Evolutionary conservation across 2,329 filamentous ascomycete genomes (phyloP).

Genomic region (Hyphodiscus sp.): DNA sequence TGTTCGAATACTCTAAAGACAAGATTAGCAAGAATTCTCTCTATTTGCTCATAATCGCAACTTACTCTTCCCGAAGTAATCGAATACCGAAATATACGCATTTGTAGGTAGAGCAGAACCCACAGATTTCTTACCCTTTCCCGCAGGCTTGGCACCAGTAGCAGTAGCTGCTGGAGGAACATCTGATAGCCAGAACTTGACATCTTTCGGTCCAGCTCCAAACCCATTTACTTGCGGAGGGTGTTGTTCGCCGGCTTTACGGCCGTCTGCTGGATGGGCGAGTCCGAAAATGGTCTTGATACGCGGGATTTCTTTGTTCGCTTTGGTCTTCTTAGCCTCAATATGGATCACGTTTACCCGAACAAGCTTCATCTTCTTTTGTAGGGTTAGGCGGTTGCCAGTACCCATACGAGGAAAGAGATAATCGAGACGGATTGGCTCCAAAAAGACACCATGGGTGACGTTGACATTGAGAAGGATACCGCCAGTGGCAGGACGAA

Average conservation of each 20-base stretch:
- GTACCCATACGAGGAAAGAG: conserved; percentile 32
- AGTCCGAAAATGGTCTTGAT: conserved; percentile 41
- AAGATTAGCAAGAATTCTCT: conserved; percentile 4
- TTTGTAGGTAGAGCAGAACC: conserved; percentile 21
- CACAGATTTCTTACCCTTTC: conserved; percentile 28
- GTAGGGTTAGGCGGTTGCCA: conserved; percentile 14
- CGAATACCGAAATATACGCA: conserved; percentile 46
- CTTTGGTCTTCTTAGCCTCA: conserved; percentile 27
- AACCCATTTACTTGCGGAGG: conserved; percentile 30
- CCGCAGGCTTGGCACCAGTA: conserved; percentile 24
- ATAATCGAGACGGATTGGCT: conserved; percentile 34
- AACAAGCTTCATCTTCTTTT: conserved; percentile 32
- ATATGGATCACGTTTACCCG: conserved; percentile 36
- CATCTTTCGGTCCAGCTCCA: conserved; percentile 44
- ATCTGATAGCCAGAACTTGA: conserved; percentile 47
- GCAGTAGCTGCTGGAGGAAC: conserved; percentile 12
- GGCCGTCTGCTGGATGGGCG: conserved; percentile 35
- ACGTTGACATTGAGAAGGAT: conserved; percentile 59
- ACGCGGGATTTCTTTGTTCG: conserved; percentile 29
- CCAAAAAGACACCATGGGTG: conserved; percentile 51
- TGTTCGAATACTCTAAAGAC: conserved; percentile 46
- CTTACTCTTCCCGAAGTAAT: conserved; percentile 46
- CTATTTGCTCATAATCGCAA: background rate
- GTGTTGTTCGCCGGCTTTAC: conserved; percentile 19
- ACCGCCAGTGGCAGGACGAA: conserved; percentile 50